phyloP scores from a whole-genome alignment of 768 basidiomycete species.

The Lactarius akahatsu region DNA sequence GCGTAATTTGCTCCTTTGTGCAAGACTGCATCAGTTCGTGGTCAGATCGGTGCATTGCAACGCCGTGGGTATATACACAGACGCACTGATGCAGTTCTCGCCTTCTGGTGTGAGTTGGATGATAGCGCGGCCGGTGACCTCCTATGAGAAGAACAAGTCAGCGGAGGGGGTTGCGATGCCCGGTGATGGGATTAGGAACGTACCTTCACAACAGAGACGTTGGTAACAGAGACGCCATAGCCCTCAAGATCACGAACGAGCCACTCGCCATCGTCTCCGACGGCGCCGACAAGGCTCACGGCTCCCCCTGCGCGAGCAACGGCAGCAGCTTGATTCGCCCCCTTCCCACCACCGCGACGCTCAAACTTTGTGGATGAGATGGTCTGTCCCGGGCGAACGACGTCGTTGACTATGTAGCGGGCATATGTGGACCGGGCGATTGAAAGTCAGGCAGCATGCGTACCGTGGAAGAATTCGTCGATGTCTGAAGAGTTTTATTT shows the following conservation, averaged over 20 bases:
- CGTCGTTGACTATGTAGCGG: constrained; percentile 44
- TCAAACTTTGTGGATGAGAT: constrained; percentile 52
- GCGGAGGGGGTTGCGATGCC: background rate
- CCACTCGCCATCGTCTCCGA: constrained; percentile 56
- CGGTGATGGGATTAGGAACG: background rate
- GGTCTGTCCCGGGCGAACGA: constrained; percentile 59
- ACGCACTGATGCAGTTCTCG: constrained; percentile 62
- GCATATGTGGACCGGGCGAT: background rate
- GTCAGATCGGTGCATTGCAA: constrained; percentile 2
- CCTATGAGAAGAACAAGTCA: constrained; percentile 34
- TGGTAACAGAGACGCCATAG: constrained; percentile 43
- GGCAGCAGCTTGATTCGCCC: constrained; percentile 63
- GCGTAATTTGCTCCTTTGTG: constrained; percentile 60
- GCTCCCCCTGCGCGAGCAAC: constrained; percentile 51
- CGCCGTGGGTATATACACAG: background rate
- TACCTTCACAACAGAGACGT: constrained; percentile 44
- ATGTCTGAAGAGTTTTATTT: constrained; percentile 39
- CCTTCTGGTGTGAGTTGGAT: constrained; percentile 58
- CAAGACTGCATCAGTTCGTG: constrained; percentile 39
- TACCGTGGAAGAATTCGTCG: constrained; percentile 60
- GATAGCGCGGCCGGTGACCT: constrained; percentile 56
- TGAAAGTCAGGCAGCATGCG: constrained; percentile 18
- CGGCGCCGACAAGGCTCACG: constrained; percentile 50
- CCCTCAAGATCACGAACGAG: constrained; percentile 42
- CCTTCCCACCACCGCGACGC: constrained; percentile 58